Evolutionary conservation across 2,329 filamentous ascomycete species (phyloP), one percentile per base, ranked within the genome.

Genomic region (Fusarium tjaetaba): DNA sequence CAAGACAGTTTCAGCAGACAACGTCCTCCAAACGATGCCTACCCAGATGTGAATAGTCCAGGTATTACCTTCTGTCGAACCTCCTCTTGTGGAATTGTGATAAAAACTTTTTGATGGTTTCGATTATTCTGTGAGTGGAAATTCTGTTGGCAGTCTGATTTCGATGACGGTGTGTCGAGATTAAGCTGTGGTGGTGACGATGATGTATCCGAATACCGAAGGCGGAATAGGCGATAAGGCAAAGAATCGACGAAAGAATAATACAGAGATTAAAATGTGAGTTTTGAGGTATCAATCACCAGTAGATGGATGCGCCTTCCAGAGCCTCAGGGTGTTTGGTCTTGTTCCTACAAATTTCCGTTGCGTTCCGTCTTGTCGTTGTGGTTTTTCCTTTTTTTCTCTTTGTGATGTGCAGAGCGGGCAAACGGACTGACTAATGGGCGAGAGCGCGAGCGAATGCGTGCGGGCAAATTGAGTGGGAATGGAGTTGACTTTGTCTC

Each of bases 241-340:
- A 75, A 77, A 69, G 72, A 80, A 76, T 78, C 70, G 78, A 78
- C 74, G 72, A 77, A 78, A 71, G 65, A 75, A 74, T 73, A 75
- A 71, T 76, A 77, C 70, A 78, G 60, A 73, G 77, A 78, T 78
- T 74, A 73, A 73, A 74, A 78, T 69, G 53, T 55, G 61, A 38
- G n/a, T 61, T 70, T 76, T 69, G 69, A 73, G 65, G 61, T 78
- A 76, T 77, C 76, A 76, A 76, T 77, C 76, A 76, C 78, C 64
- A 71, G 68, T 71, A 73, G 74, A 79, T 77, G 72, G 74, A 79
- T 77, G 74, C 78, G 76, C 77, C 74, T 78, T 79, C 75, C 74
- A 73, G 68, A 68, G 71, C 74, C 75, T 77, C 70, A 53, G 65
- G 49, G 38, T 65, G 43, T 65, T 57, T 65, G 68, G 65, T 68